Base-by-base conservation (phyloP, 2,329 filamentous ascomycete species). In the Magnaporthiopsis rhizophila region DNA sequence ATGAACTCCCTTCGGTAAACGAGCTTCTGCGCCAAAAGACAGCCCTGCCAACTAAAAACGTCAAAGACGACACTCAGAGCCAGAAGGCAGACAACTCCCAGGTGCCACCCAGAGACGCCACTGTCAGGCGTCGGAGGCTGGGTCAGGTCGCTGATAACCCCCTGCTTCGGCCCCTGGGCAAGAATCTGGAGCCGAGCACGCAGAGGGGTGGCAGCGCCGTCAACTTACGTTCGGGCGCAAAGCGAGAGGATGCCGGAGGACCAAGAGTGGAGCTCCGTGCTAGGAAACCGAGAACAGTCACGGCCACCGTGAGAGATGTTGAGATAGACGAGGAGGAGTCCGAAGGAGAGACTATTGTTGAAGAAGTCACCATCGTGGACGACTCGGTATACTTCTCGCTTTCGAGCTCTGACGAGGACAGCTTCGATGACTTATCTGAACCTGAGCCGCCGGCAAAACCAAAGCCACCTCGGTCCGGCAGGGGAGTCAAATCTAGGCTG, bases 321-420 rank as follows among this genome's bases (percentile, higher is more conserved):
- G 28, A 26, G 18, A 12, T 58, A 85, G 56, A 89, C 92, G 26
- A 87, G 87, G 30, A 97, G 88, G 64, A 97, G 80, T 85, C 90
- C 92, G 0, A 96, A 81, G 69, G 90, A 93, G 66, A 96, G 56
- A 63, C 62, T 8, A 50, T 68, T 3, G 61, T 67, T 45, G 70
- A 72, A 60, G 69, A 71, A 30, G 63, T 68, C 15, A 67, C 64
- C 30, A 67, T 70, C 18, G 65, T 65, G 3, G 59, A 64, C n/a
- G 66, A 66, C 36, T 64, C 65, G 13, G 61, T 61, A 18, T 64
- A 66, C 32, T 58, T 66, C 24, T 68, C 69, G 21, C 58, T 63
- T 34, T 59, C 62, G 24, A 36, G 32, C 30, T 36, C 26, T 21
- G 68, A 68, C 13, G 61, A 63, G 1, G 67, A 65, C 3, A 64